Evolutionary conservation across 2,329 filamentous ascomycete species (phyloP).

Genomic region (Trichoderma breve): DNA sequence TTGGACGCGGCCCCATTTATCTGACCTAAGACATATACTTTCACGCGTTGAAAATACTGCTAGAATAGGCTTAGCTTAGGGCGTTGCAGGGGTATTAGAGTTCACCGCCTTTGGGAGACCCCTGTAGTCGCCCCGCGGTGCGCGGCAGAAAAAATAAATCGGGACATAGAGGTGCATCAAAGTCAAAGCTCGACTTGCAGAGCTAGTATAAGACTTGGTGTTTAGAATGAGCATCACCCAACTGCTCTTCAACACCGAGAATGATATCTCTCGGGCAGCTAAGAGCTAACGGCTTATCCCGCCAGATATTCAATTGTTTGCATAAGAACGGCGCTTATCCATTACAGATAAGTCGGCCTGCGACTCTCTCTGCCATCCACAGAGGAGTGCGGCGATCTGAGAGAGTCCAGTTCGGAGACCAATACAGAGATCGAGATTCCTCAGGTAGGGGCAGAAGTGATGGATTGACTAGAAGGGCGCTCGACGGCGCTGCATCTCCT

Average conservation of each 20-base stretch:
- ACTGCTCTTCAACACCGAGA: constrained; percentile 20
- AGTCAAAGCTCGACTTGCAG: not conserved
- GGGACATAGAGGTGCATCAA: not conserved
- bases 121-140: constrained; percentile 12
- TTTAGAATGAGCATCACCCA: not conserved
- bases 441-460: constrained; percentile 22
- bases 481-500: constrained; percentile 31
- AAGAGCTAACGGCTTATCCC: constrained; percentile 26
- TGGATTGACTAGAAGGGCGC: constrained; percentile 30
- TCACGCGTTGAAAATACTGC: constrained; percentile 3
- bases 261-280: constrained; percentile 31
- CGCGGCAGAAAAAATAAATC: constrained; percentile 29
- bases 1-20: constrained; percentile 7
- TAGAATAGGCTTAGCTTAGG: not conserved
- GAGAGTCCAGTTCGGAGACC: constrained; percentile 31
- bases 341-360: constrained; percentile 27
- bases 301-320: constrained; percentile 22
- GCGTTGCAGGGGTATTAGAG: not conserved
- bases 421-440: constrained; percentile 19
- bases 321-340: not conserved
- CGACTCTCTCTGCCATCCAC: constrained; percentile 64
- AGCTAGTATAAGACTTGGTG: not conserved
- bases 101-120: constrained; percentile 26
- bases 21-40: not conserved
- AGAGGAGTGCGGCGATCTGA: constrained; percentile 58